phyloP scores from a whole-genome alignment of 495 filamentous ascomycete species.

The Talaromyces liani region DNA sequence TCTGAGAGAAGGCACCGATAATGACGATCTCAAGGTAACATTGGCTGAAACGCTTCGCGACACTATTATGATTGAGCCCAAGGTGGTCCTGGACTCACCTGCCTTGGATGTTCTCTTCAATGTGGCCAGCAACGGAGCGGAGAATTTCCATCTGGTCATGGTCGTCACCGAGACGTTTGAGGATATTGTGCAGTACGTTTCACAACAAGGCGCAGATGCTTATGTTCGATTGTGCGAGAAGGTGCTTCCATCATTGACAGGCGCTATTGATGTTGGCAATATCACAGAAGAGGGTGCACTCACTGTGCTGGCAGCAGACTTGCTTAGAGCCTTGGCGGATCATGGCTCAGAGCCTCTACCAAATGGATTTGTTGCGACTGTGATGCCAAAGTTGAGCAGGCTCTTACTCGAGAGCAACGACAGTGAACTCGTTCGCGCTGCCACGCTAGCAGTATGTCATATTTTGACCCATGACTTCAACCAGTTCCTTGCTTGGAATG shows the following conservation, averaged over 20 bases:
- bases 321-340: constrained; percentile 73
- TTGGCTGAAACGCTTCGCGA: constrained; percentile 81
- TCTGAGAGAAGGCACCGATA: constrained; percentile 70
- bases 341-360: constrained; percentile 79
- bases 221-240: constrained; percentile 80
- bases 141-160: constrained; percentile 77
- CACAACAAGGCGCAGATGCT: constrained; percentile 52
- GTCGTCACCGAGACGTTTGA: constrained; percentile 87
- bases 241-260: constrained; percentile 78
- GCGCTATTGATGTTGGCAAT: constrained; percentile 80
- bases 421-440: constrained; percentile 76
- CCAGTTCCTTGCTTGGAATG: constrained; percentile 77
- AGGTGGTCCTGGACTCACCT: constrained; percentile 59
- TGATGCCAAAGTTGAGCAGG: constrained; percentile 79
- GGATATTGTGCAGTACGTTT: constrained; percentile 64
- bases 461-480: constrained; percentile 81
- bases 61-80: constrained; percentile 69
- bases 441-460: constrained; percentile 77
- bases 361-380: constrained; percentile 71
- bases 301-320: constrained; percentile 75
- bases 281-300: constrained; percentile 77
- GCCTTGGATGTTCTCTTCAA: constrained; percentile 83
- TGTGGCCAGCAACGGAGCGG: constrained; percentile 77
- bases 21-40: constrained; percentile 85
- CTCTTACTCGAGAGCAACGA: constrained; percentile 75